These are phyloP conservation scores for Fusarium begoniae DNA, from an alignment of 2,329 filamentous ascomycete genomes.

Conservation along the genomic window DNA sequence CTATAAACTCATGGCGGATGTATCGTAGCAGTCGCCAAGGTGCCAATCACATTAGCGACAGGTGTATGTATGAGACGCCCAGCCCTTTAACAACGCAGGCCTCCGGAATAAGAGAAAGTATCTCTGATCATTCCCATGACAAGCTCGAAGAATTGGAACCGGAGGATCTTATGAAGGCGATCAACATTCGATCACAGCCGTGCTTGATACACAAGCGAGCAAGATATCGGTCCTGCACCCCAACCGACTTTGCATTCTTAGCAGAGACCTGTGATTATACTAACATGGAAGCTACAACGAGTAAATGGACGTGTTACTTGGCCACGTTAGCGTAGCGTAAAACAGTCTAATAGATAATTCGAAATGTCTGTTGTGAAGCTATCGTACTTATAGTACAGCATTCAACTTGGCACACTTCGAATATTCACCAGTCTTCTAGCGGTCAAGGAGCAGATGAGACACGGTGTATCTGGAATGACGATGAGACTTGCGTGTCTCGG, in stretches of 20 bases:
- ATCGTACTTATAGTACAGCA: neutral
- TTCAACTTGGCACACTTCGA: neutral
- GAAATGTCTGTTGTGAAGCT: neutral
- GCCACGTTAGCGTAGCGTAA: neutral
- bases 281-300: neutral
- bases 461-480: slow-evolving; percentile 14
- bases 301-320: neutral
- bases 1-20: neutral
- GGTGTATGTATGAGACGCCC: slow-evolving; percentile 7
- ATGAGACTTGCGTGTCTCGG: slow-evolving; percentile 27
- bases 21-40: neutral
- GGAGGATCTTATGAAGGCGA: neutral
- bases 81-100: neutral
- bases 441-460: neutral
- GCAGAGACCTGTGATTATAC: neutral
- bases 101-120: neutral
- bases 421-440: neutral
- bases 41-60: neutral
- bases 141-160: neutral
- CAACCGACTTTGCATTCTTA: neutral
- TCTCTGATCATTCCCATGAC: neutral
- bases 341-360: neutral
- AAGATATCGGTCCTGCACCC: neutral
- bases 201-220: neutral
- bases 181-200: neutral